Evolutionary conservation across 164 flowering plant species (phyloP).

Genomic region (Nelumbo lutea): DNA sequence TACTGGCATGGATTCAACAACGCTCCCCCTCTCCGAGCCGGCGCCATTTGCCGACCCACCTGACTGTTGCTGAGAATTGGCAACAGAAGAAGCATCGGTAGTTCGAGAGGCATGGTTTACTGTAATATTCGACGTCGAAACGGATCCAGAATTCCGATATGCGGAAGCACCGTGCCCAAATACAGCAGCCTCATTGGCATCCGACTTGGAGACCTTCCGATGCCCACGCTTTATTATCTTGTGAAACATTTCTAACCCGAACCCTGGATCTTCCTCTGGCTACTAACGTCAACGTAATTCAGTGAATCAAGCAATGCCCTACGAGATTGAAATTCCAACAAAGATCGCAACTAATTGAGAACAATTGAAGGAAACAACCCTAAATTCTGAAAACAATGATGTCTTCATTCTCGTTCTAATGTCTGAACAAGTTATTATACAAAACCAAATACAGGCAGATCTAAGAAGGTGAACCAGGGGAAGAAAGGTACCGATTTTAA

Average conservation of each 20-base stretch:
- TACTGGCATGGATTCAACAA: constrained; percentile 11
- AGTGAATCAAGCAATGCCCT: not conserved
- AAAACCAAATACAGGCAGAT: constrained; percentile 1
- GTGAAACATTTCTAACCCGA: constrained; percentile 44
- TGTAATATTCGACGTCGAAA: constrained; percentile 37
- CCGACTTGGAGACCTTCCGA: constrained; percentile 54
- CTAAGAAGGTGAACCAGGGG: constrained; percentile 5
- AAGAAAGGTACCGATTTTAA: not conserved
- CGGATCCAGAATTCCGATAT: constrained; percentile 28
- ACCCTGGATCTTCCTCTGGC: not conserved
- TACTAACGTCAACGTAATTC: not conserved
- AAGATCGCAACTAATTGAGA: not conserved
- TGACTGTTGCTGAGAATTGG: constrained; percentile 10
- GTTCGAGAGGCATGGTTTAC: constrained; percentile 60
- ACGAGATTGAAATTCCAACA: not conserved
- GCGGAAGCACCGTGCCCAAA: constrained; percentile 19
- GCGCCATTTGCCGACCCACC: not conserved
- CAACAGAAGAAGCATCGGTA: constrained; percentile 8
- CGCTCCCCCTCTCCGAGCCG: constrained; percentile 1
- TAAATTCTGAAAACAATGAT: not conserved
- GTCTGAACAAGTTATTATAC: not conserved
- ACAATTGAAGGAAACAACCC: not conserved
- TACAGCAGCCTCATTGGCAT: constrained; percentile 16
- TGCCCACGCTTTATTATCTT: constrained; percentile 62
- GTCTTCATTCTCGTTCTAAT: constrained; percentile 3